Conservation (phyloP, 129 eudicot species). For the Artemisia tridentata region DNA sequence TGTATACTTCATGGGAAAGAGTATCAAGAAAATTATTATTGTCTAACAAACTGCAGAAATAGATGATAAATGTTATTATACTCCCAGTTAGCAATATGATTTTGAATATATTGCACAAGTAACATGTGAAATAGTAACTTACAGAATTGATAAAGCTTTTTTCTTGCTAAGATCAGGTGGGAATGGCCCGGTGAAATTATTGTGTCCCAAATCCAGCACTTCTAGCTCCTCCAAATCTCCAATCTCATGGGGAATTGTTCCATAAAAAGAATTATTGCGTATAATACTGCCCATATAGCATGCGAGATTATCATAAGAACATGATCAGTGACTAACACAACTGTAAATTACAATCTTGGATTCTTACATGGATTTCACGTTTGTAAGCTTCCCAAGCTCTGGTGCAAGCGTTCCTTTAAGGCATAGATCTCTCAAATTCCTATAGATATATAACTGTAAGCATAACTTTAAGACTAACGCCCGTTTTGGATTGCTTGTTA, state of each 20-base stretch:
- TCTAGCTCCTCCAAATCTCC: constrained; percentile 59
- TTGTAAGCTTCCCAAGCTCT: constrained; percentile 53
- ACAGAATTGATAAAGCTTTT: constrained; percentile 59
- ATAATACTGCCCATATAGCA: constrained; percentile 37
- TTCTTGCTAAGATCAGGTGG: constrained; percentile 49
- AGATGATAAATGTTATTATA: neutral
- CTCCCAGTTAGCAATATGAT: constrained; percentile 16
- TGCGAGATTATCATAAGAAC: constrained; percentile 18
- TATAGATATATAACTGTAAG: constrained; percentile 9
- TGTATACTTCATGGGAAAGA: constrained; percentile 45
- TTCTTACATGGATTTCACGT: constrained; percentile 63
- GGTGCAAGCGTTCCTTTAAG: constrained; percentile 70
- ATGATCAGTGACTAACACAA: neutral
- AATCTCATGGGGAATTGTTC: constrained; percentile 57
- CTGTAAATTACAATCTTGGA: neutral
- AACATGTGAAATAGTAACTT: constrained; percentile 26
- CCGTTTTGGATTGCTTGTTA: too few species aligned
- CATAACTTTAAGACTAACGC: too few species aligned
- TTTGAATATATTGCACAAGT: neutral
- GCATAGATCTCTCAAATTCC: constrained; percentile 61
- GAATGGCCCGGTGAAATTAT: constrained; percentile 54
- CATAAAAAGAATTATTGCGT: constrained; percentile 61
- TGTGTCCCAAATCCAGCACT: constrained; percentile 69
- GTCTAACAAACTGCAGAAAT: constrained; percentile 49
- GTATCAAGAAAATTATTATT: constrained; percentile 49